Base-by-base conservation (phyloP, 345 rosid genomes). In the Eutrema yunnanense region DNA sequence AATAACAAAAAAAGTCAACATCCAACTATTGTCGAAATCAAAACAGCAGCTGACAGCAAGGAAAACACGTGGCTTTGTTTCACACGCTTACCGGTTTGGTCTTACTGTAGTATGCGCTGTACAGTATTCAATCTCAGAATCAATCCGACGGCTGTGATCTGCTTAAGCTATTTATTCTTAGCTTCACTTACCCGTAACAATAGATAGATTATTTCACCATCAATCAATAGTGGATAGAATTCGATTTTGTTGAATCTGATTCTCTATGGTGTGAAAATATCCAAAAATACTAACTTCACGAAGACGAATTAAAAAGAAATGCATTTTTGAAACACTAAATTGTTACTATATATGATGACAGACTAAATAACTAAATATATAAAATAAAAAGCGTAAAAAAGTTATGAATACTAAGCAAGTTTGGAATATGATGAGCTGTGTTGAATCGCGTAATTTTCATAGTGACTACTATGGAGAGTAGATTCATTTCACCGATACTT, bases 341-440 rank as follows among this genome's bases (percentile, higher is more conserved):
- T 22, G 26, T 22, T 56, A 48, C 38, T 60, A 33, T 10, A 14
- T n/a, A 10, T 38, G 30, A 50, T 49, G 8, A 16, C 16, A 16
- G 16, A 27, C 12, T 34, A 54, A 48, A 9, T 9, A 26, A 10
- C 8, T 22, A 48, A 14, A 36, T 34, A 36, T 34, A 55, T n/a
- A 36, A n/a, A 22, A n/a, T n/a, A 13, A 16, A 46, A 53, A 52
- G 57, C 67, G 62, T 74, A 40, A 34, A n/a, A 65, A 75, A 40
- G 70, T 49, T 55, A 63, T 13, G 71, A 57, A 62, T 56, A 16
- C n/a, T 62, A 69, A 75, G 71, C 79, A 76, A 76, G 75, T 76
- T 76, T 62, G 75, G 79, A 76, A 76, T 69, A 62, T 62, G 46
- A 76, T 69, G 79, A 76, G 75, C 71, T 69, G 79, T 76, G 74